Evolutionary conservation across 2,329 filamentous ascomycete species (phyloP), one percentile per base, ranked within the genome.

Genomic region (Fusarium irregulare): DNA sequence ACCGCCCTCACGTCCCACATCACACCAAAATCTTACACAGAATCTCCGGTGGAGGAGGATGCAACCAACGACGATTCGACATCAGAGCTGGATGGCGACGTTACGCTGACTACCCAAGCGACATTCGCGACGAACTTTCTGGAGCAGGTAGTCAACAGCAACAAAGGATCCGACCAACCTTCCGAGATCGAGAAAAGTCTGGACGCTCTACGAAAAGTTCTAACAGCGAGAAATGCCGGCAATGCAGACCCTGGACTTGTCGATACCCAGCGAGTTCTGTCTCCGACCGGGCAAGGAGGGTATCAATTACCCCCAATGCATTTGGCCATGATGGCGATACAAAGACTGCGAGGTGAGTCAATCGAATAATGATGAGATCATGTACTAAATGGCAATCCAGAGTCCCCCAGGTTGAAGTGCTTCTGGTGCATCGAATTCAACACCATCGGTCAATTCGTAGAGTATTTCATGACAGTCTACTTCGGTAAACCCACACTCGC

Each of bases 381-480:
- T 1, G 5, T 30, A 14, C 32, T 63, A 6, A 62, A 25, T 25
- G 23, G 23, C 5, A 25, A 7, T 0, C 0, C 18, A 23, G 60
- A 63, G 9, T 55, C 57, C 2, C 11, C 41, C 0, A 41, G 47
- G 1, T 21, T 63, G 1, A 60, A 34, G 32, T 53, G 60, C 4
- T 62, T 56, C 21, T 63, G 60, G 60, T 51, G 57, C 1, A 30
- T 51, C 1, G 57, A 63, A 6, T 62, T 63, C 1, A 32, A 63
- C 5, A 63, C 27, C 7, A 47, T 63, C 6, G 28, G 21, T 0
- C 60, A 63, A 18, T 63, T 63, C 25, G 60, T 62, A 5, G 60
- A 63, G n/a, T 62, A 63, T 34, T 30, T 63, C 8, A 63, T 63
- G 60, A 63, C 60, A 3, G 60, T 63, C 6, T 63, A 63, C 21